Conservation (phyloP, 192 early-diverging fungal genomes). For the Entophlyctis luteolus region DNA sequence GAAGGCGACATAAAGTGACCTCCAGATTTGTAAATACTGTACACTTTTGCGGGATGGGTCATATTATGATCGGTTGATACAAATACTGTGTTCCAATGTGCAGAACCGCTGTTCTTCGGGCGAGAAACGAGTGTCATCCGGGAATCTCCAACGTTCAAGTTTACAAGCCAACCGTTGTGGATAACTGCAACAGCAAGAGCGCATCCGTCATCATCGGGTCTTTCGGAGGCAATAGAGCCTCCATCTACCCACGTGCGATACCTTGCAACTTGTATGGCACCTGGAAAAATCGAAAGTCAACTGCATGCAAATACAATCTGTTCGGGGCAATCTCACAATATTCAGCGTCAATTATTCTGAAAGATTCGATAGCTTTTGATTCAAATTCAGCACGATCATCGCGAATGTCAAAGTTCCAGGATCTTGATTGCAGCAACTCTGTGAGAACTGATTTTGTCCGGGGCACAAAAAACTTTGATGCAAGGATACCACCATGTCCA, state of each 20-base stretch:
- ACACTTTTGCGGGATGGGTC: slow-evolving; percentile 54
- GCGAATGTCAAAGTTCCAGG: slow-evolving; percentile 41
- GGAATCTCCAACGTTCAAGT: slow-evolving; percentile 60
- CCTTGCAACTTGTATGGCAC: slow-evolving; percentile 37
- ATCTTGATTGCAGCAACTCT: slow-evolving; percentile 29
- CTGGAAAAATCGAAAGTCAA: not conserved
- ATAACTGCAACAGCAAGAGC: slow-evolving; percentile 54
- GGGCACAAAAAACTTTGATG: slow-evolving; percentile 46
- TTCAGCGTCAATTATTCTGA: slow-evolving; percentile 46
- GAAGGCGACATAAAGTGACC: slow-evolving; percentile 53
- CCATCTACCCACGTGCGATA: slow-evolving; percentile 49
- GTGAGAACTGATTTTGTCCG: slow-evolving; percentile 21
- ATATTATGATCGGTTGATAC: slow-evolving; percentile 55
- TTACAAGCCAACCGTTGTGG: slow-evolving; percentile 44
- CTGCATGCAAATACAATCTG: not conserved
- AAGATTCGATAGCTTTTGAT: slow-evolving; percentile 29
- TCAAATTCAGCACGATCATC: slow-evolving; percentile 35
- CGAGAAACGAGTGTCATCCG: slow-evolving; percentile 26
- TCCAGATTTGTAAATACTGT: slow-evolving; percentile 43
- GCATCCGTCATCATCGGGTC: slow-evolving; percentile 55
- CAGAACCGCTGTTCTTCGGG: not conserved
- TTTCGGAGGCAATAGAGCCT: slow-evolving; percentile 7
- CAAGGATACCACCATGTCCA: slow-evolving; percentile 54
- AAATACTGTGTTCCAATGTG: slow-evolving; percentile 44
- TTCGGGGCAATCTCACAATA: slow-evolving; percentile 29